Base-by-base conservation (phyloP, 108 stramenopile genomes). In the Nitzschia sp. region DNA sequence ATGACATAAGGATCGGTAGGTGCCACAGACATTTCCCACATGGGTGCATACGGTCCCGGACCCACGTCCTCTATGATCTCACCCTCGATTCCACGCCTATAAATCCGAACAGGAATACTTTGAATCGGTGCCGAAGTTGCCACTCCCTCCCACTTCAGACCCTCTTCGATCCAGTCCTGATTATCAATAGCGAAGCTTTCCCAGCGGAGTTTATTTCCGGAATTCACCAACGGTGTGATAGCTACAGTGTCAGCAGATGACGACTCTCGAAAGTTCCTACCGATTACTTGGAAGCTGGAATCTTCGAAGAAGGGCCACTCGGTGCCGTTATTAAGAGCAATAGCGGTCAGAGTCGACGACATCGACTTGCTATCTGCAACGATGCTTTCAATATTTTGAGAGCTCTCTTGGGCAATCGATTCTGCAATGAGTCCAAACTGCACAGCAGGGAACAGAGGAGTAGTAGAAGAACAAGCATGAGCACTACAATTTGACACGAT, bases 351-450 rank as follows among this genome's bases (percentile, higher is more conserved):
- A 9, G 59, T 60, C 32, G 59, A 60, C 11, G 35, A 11, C 59
- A 60, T 5, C 5, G 59, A 22, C 29, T 34, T 38, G 29, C 29
- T 38, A 38, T 60, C 59, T 3, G 5, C 59, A 19, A 28, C 36
- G n/a, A 34, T 21, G 21, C 36, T 11, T 21, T 17, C 11, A 16
- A 60, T 9, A 15, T 34, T 9, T 8, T 38, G 16, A 19, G 3
- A 17, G 36, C 36, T 38, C 5, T n/a, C 22, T 28, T 38, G 59
- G 11, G 16, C 17, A n/a, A 60, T 60, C 9, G 29, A 33, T 11
- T 60, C 59, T 22, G 33, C 36, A 35, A 60, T 23, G 35, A 60
- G 16, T 15, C 38, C 59, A 60, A 60, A 60, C 59, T 60, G 21
- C 5, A 2, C 9, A 17, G 23, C 5, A 22, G 28, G 31, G 13